Percentiles rank a stretch among this genome's conserved stretches.
Conservation (phyloP, 2,329 filamentous ascomycete species). For the Teratosphaeria nubilosa region DNA sequence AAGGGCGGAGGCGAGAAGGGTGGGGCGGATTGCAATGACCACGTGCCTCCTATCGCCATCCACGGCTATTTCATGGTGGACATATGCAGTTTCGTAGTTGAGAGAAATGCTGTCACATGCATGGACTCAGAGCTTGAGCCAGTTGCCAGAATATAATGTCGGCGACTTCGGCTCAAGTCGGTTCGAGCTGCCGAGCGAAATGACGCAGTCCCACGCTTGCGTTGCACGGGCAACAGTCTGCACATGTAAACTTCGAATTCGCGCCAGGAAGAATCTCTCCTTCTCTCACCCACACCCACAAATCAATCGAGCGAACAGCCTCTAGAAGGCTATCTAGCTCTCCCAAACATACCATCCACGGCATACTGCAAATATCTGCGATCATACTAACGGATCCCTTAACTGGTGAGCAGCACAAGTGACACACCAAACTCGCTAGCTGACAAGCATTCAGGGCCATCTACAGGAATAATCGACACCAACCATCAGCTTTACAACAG, state of each 20-base stretch:
- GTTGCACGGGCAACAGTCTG: not conserved
- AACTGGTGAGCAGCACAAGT: conserved; percentile 15
- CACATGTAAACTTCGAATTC: not conserved
- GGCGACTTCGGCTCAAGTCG: not conserved
- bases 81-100: not conserved
- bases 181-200: not conserved
- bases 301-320: conserved; percentile 8
- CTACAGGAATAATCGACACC: conserved; percentile 13
- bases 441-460: not conserved
- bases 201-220: not conserved
- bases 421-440: not conserved
- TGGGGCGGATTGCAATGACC: conserved; percentile 60
- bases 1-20: not conserved
- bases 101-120: not conserved
- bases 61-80: not conserved
- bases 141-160: not conserved
- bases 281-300: conserved; percentile 17
- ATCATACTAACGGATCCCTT: conserved; percentile 30
- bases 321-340: conserved; percentile 7
- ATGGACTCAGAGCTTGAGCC: not conserved
- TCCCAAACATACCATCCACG: conserved; percentile 16
- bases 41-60: conserved; percentile 57
- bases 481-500: conserved; percentile 6
- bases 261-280: not conserved
- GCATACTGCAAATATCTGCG: conserved; percentile 29